These are phyloP conservation scores for Mycena vitilis DNA, from an alignment of 768 basidiomycete genomes.

Conservation along the genomic window DNA sequence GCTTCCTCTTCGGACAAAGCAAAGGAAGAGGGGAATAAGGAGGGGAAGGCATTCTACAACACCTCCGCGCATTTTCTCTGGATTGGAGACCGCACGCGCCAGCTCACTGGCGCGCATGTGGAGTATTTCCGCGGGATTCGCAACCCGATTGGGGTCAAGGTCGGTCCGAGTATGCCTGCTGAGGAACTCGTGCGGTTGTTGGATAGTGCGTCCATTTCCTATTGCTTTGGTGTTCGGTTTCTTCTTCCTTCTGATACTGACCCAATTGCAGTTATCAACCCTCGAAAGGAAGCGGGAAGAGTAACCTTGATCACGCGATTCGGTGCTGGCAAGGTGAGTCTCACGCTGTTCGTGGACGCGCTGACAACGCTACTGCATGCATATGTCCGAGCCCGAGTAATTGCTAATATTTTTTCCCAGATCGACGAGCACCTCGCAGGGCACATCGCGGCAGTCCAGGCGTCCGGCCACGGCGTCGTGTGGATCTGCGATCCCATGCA, in stretches of 20 bases:
- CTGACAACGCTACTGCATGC: neutral
- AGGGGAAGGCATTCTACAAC: slow-evolving; percentile 76
- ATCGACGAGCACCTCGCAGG: slow-evolving; percentile 78
- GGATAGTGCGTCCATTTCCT: slow-evolving; percentile 64
- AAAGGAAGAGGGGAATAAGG: neutral
- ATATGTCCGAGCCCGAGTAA: too few relatives aligned
- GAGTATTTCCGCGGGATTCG: slow-evolving; percentile 94
- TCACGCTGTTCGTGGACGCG: neutral
- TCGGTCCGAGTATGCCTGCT: slow-evolving; percentile 86
- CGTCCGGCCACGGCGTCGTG: slow-evolving; percentile 85
- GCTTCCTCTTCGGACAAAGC: neutral
- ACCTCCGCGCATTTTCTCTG: slow-evolving; percentile 95
- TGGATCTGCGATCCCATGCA: slow-evolving; percentile 99
- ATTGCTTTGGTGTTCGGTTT: neutral
- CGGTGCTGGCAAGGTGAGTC: slow-evolving; percentile 81
- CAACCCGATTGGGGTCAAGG: slow-evolving; percentile 96
- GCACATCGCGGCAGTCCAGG: slow-evolving; percentile 86
- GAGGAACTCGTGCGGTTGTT: slow-evolving; percentile 84
- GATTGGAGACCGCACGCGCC: slow-evolving; percentile 97
- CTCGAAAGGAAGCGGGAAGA: slow-evolving; percentile 81
- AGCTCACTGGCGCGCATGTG: slow-evolving; percentile 92
- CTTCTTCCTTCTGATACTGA: neutral
- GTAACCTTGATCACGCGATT: slow-evolving; percentile 95
- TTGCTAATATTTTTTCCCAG: slow-evolving; percentile 49
- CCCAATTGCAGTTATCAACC: slow-evolving; percentile 79